Evolutionary conservation across 1,284 basidiomycete genomes (phyloP).

Genomic region (Ustilago curta): DNA sequence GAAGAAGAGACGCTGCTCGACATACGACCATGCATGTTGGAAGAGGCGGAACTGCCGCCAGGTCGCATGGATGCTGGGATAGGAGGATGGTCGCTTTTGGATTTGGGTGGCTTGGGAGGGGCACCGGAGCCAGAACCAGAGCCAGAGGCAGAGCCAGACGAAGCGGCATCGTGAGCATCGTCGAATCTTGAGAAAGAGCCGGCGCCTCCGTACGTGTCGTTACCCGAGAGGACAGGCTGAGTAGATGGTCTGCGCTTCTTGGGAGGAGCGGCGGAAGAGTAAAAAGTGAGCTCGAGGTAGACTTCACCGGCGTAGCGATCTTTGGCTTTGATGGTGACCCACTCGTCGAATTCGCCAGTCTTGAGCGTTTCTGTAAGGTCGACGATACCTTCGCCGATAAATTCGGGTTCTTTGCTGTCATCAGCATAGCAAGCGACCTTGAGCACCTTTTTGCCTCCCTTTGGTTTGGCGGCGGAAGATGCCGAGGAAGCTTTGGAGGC

Average conservation of each 20-base stretch:
- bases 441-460: conserved; percentile 82
- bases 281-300: conserved; percentile 68
- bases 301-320: conserved; percentile 67
- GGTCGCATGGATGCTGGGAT: conserved; percentile 59
- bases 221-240: conserved; percentile 38
- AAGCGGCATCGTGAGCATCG: conserved; percentile 35
- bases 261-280: conserved; percentile 62
- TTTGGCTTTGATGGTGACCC: conserved; percentile 76
- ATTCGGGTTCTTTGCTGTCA: conserved; percentile 91
- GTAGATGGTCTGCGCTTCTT: conserved; percentile 52
- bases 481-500: conserved; percentile 34
- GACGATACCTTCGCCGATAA: conserved; percentile 90
- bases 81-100: conserved; percentile 40
- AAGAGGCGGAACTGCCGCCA: conserved; percentile 21
- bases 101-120: conserved; percentile 40
- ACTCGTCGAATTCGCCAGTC: conserved; percentile 97
- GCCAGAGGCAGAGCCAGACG: conserved; percentile 19
- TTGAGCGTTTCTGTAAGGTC: conserved; percentile 90
- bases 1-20: conserved; percentile 48
- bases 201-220: conserved; percentile 61
- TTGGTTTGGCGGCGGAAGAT: conserved; percentile 71
- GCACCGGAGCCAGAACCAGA: conserved; percentile 24
- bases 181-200: conserved; percentile 57
- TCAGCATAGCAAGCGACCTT: conserved; percentile 90
- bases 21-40: conserved; percentile 31